phyloP scores from a whole-genome alignment of 2,329 filamentous ascomycete species.

The Ceratocystis eucalypticola region DNA sequence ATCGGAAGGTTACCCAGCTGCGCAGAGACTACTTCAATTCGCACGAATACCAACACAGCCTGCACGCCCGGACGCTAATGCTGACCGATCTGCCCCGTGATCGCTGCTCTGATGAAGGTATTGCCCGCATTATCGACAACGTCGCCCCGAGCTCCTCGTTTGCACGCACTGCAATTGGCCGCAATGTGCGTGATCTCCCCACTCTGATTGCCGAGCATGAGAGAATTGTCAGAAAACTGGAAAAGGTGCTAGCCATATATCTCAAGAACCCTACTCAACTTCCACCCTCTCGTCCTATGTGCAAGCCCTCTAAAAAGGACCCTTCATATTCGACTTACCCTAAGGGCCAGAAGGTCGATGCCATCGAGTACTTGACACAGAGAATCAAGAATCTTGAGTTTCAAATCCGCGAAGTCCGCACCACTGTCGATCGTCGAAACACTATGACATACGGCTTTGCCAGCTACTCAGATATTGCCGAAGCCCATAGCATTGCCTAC shows the following conservation, averaged over 20 bases:
- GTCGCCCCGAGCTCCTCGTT: constrained; percentile 66
- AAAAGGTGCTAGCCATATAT: constrained; percentile 76
- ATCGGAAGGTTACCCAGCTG: constrained; percentile 56
- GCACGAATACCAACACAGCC: constrained; percentile 72
- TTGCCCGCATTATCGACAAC: constrained; percentile 68
- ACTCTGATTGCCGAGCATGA: constrained; percentile 75
- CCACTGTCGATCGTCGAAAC: constrained; percentile 71
- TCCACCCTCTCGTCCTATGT: constrained; percentile 62
- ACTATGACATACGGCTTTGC: constrained; percentile 89
- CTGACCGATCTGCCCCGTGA: constrained; percentile 62
- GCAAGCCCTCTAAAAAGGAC: constrained; percentile 69
- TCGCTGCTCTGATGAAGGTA: constrained; percentile 71
- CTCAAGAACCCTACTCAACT: constrained; percentile 73
- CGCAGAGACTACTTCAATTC: constrained; percentile 72
- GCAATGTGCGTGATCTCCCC: constrained; percentile 85
- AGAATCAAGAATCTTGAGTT: constrained; percentile 72
- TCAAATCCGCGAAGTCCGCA: constrained; percentile 71
- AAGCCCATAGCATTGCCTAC: constrained; percentile 80
- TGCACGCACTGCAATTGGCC: constrained; percentile 67
- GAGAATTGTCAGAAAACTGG: constrained; percentile 64
- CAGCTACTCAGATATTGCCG: constrained; percentile 76
- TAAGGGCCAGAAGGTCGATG: constrained; percentile 66
- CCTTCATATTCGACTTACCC: constrained; percentile 50
- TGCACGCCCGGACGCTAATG: constrained; percentile 63
- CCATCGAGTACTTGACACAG: constrained; percentile 82